Conservation (phyloP, 257 asterid genomes). For the Petunia axillaris region DNA sequence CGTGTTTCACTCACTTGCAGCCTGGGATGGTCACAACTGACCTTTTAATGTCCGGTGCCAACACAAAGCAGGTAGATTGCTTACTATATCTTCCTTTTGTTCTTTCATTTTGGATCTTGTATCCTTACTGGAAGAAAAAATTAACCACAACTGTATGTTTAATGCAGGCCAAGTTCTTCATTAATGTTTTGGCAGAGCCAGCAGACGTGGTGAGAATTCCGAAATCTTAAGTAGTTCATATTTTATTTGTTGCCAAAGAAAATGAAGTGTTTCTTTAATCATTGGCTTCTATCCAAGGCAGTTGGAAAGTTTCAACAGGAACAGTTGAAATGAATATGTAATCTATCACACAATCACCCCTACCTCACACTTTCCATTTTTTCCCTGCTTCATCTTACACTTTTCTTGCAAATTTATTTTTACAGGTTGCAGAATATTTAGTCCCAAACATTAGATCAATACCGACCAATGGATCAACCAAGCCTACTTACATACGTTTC, state of each 20-base stretch:
- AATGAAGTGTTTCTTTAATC: not conserved
- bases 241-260: not conserved
- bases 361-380: not conserved
- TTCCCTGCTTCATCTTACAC: not conserved
- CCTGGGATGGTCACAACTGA: slow-evolving; percentile 99
- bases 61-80: slow-evolving; percentile 77
- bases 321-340: not conserved
- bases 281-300: not conserved
- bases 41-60: slow-evolving; percentile 95
- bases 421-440: slow-evolving; percentile 84
- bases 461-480: slow-evolving; percentile 71
- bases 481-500: slow-evolving; percentile 90
- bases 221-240: not conserved
- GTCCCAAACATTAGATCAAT: slow-evolving; percentile 82
- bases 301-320: slow-evolving; percentile 1
- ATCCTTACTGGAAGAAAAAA: not conserved
- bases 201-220: slow-evolving; percentile 72
- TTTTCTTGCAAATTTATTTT: not conserved
- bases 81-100: not conserved
- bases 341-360: not conserved
- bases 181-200: slow-evolving; percentile 95
- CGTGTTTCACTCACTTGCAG: slow-evolving; percentile 43
- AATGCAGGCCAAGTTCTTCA: slow-evolving; percentile 94
- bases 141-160: slow-evolving; percentile 6
- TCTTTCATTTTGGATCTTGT: not conserved